Evolutionary conservation across 805 yeast genomes (phyloP).

Genomic region (Peterozyma xylosa): DNA sequence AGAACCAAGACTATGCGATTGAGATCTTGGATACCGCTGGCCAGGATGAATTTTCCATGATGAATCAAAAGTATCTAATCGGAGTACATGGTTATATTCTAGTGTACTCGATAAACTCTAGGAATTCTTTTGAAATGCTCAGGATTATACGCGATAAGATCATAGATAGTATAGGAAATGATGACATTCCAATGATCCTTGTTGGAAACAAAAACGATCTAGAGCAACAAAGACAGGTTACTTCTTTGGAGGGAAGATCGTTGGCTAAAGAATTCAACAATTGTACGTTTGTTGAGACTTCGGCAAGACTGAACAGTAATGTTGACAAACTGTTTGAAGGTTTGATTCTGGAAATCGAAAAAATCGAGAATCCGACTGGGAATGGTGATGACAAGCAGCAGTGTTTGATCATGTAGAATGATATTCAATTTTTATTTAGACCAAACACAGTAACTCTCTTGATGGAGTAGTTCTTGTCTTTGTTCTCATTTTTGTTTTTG

Average conservation of each 20-base stretch:
- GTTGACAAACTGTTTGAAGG: slow-evolving; percentile 48
- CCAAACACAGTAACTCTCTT: background rate
- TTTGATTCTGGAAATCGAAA: slow-evolving; percentile 55
- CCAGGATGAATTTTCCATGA: slow-evolving; percentile 79
- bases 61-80: slow-evolving; percentile 70
- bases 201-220: slow-evolving; percentile 51
- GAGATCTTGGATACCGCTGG: slow-evolving; percentile 93
- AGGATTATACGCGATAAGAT: slow-evolving; percentile 78
- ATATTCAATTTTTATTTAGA: background rate
- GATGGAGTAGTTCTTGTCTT: background rate
- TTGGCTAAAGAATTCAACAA: slow-evolving; percentile 33
- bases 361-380: slow-evolving; percentile 44
- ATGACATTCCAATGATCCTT: slow-evolving; percentile 38
- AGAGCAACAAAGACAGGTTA: slow-evolving; percentile 47
- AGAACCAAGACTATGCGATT: slow-evolving; percentile 69
- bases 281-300: slow-evolving; percentile 39
- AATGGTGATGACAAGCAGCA: slow-evolving; percentile 32
- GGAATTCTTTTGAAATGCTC: slow-evolving; percentile 70
- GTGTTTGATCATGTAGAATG: slow-evolving; percentile 39
- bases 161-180: slow-evolving; percentile 53
- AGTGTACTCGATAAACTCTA: slow-evolving; percentile 74
- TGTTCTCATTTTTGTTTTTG: slow-evolving; percentile 16
- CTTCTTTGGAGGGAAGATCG: slow-evolving; percentile 40
- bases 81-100: slow-evolving; percentile 81
- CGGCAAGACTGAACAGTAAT: slow-evolving; percentile 39